Percentiles rank a stretch among this genome's conserved stretches.
Evolutionary conservation across 225 moss, liverwort and hornwort species (phyloP).

Genomic region (Takakia lepidozioides): DNA sequence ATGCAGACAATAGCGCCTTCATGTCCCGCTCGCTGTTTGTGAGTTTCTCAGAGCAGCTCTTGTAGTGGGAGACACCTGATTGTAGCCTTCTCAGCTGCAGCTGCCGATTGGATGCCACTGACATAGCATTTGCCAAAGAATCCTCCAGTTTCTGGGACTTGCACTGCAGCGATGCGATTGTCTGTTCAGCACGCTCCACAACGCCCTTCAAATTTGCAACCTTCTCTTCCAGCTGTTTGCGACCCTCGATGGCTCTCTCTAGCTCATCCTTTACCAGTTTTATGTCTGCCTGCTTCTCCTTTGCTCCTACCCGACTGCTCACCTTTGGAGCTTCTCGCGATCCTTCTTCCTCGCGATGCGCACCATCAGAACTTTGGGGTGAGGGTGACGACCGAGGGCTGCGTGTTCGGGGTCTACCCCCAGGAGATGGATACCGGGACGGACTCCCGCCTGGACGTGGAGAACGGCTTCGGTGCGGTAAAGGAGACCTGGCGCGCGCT

Average conservation of each 20-base stretch:
- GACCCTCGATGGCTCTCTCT: conserved; percentile 27
- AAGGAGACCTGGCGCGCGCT: conserved; percentile 47
- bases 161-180: conserved; percentile 29
- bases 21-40: conserved; percentile 47
- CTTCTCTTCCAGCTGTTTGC: conserved; percentile 36
- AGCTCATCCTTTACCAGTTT: conserved; percentile 36
- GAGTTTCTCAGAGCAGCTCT: conserved; percentile 38
- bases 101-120: conserved; percentile 33
- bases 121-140: conserved; percentile 26
- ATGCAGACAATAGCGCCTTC: conserved; percentile 30
- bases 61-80: conserved; percentile 41
- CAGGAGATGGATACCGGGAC: conserved; percentile 35
- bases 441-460: conserved; percentile 21
- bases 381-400: conserved; percentile 39
- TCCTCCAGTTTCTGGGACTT: conserved; percentile 53
- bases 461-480: conserved; percentile 53
- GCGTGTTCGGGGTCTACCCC: conserved; percentile 33
- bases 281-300: conserved; percentile 36
- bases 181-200: conserved; percentile 42
- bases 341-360: background rate
- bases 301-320: conserved; percentile 28
- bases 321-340: conserved; percentile 34
- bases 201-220: conserved; percentile 35
- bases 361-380: conserved; percentile 38
- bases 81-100: conserved; percentile 46